Percentiles rank a stretch among this genome's conserved stretches.
These are phyloP conservation scores for Populus simonii DNA, from an alignment of 345 rosid species.

Conservation along the genomic window DNA sequence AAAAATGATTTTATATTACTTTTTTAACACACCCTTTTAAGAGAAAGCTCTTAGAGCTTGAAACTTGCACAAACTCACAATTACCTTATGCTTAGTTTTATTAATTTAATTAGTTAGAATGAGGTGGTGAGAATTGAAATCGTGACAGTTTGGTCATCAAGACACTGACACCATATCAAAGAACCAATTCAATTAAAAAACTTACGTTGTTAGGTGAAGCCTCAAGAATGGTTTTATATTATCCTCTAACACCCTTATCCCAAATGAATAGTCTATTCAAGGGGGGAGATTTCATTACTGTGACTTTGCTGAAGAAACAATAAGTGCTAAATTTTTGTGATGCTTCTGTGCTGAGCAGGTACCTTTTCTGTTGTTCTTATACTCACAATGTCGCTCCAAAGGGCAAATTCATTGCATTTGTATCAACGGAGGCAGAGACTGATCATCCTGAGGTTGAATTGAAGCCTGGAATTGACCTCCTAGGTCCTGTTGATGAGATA, in stretches of 20 bases:
- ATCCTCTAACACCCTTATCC: background rate
- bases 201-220: too few relatives aligned
- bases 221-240: too few relatives aligned
- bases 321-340: background rate
- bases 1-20: too few relatives aligned
- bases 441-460: constrained; percentile 72
- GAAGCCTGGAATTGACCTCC: constrained; percentile 78
- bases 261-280: background rate
- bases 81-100: too few relatives aligned
- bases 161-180: too few relatives aligned
- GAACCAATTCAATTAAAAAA: too few relatives aligned
- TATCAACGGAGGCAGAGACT: constrained; percentile 90
- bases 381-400: constrained; percentile 94
- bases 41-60: too few relatives aligned
- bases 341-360: constrained; percentile 44
- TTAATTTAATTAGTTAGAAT: too few relatives aligned
- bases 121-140: too few relatives aligned
- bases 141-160: too few relatives aligned
- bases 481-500: constrained; percentile 83
- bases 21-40: too few relatives aligned
- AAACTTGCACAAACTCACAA: too few relatives aligned
- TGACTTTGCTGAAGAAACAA: background rate
- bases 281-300: background rate
- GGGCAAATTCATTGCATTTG: constrained; percentile 92
- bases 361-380: constrained; percentile 92